Conservation (phyloP, 2,329 filamentous ascomycete species). For the Metarhizium robertsii region DNA sequence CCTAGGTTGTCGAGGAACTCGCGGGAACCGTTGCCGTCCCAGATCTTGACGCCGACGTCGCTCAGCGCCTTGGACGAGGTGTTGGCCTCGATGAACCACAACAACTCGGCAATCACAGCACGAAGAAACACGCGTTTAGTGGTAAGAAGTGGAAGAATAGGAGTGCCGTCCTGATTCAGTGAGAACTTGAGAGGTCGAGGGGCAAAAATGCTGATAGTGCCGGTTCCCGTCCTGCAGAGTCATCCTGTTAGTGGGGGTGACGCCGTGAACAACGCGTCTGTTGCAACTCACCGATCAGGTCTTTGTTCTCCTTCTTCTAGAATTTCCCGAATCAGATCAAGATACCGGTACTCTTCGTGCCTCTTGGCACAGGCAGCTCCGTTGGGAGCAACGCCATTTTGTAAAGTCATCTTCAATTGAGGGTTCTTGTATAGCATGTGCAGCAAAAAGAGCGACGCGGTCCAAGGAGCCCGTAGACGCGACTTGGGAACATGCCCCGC, state of each 20-base stretch:
- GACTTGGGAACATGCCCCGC: conserved; percentile 1
- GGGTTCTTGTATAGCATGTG: conserved; percentile 2
- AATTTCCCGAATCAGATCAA: conserved; percentile 80
- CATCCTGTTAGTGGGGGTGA: neutral
- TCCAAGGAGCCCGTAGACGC: neutral
- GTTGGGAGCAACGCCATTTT: neutral
- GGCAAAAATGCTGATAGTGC: conserved; percentile 82
- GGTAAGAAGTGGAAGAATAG: conserved; percentile 83
- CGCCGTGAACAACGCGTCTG: neutral
- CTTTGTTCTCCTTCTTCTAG: conserved; percentile 76
- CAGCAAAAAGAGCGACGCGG: neutral
- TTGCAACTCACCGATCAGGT: conserved; percentile 60
- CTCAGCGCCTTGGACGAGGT: conserved; percentile 73
- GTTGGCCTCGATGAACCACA: conserved; percentile 86
- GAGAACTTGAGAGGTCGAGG: conserved; percentile 79
- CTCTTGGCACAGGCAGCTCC: neutral
- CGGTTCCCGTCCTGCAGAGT: conserved; percentile 71
- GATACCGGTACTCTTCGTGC: conserved; percentile 92
- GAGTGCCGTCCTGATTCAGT: conserved; percentile 53
- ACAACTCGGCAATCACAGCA: conserved; percentile 81
- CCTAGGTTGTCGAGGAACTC: conserved; percentile 83
- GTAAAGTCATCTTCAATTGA: neutral
- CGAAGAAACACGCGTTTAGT: conserved; percentile 94
- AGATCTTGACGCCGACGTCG: conserved; percentile 83
- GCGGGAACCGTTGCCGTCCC: conserved; percentile 93